Base-by-base conservation (phyloP, 1,284 basidiomycete species). In the Schizopora paradoxa region DNA sequence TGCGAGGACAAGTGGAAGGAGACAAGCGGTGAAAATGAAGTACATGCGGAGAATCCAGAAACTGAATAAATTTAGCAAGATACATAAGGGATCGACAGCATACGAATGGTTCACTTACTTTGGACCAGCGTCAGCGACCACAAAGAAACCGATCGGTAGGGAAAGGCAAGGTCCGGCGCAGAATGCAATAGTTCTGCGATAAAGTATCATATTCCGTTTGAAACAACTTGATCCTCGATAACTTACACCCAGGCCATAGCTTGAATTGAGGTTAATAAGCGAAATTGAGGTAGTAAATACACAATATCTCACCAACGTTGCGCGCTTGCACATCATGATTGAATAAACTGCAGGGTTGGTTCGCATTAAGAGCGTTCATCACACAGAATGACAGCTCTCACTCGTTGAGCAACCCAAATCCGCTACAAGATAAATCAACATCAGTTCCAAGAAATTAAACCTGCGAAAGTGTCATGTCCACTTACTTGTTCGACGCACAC, bases 11-110 rank as follows among this genome's bases (percentile, higher is more conserved):
- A 60, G 44, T 2, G 58, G 56, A 48, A 49, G 55, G 6, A 49
- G 45, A 10, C 44, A 55, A 25, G 56, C 23, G 8, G 38, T 36
- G 39, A 57, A 43, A 51, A 57, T 55, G n/a, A 56, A 53, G 21
- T 56, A 54, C 10, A 58, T 48, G n/a, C 56, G 52, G 14, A 61
- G 39, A 11, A 56, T 56, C 58, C 60, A 61, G 1, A 59, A 34
- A 6, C 58, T 60, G 28, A 31, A 6, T 10, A 31, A 8, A 6
- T 1, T 18, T 19, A 19, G 14, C 5, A n/a, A n/a, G n/a, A n/a
- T n/a, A n/a, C n/a, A 34, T 34, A n/a, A 23, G 29, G 18, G 23
- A 13, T 18, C 18, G 23, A 5, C 2, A 38, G 18, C 14, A 6
- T 8, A 27, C 18, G n/a, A 14, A 36, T 28, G 27, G 35, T 8